Base-by-base conservation (phyloP, 106 monocot genomes). In the Chionographis japonica region DNA sequence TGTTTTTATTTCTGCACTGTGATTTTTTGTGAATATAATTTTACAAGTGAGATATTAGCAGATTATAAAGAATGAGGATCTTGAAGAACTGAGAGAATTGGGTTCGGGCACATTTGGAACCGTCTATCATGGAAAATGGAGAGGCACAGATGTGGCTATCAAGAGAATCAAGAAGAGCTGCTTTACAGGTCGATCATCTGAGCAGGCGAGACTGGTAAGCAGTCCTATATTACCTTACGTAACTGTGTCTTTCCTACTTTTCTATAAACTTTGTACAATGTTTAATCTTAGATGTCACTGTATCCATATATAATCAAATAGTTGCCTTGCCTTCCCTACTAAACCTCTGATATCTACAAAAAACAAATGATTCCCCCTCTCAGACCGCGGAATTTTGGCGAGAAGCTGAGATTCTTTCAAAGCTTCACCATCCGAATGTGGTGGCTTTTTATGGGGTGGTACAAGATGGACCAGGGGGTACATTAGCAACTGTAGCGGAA, bases 111-210 rank as follows among this genome's bases (percentile, higher is more conserved):
- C 95, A 64, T 95, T 88, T 69, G 95, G 95, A 59, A 95, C 91
- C 20, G 95, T 95, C 20, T 95, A 88, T 72, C 95, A 95, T 74
- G 95, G 95, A 16, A 91, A 88, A 80, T 95, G 95, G 95, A 91
- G 88, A 73, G 95, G 95, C 63, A 88, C 77, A 61, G 95, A 95
- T 84, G 95, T 95, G 19, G 95, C 95, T 50, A 95, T 95, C 71
- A 95, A 95, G 65, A 54, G 91, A 40, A 95, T 95, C 68, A 91
- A 95, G 68, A 91, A 95, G 68, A 91, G 88, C 75, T 95, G 88
- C 43, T 95, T 91, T 63, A 84, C 86, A 60, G 88, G 86, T 13
- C 85, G 88, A 51, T 82, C 91, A 56, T 91, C 95, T 58, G 95
- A 95, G 77, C 91, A 92, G 56, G 88, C 88, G 72, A 91, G 86